Conservation (phyloP, 1,284 basidiomycete species). For the Ustilago lituana region DNA sequence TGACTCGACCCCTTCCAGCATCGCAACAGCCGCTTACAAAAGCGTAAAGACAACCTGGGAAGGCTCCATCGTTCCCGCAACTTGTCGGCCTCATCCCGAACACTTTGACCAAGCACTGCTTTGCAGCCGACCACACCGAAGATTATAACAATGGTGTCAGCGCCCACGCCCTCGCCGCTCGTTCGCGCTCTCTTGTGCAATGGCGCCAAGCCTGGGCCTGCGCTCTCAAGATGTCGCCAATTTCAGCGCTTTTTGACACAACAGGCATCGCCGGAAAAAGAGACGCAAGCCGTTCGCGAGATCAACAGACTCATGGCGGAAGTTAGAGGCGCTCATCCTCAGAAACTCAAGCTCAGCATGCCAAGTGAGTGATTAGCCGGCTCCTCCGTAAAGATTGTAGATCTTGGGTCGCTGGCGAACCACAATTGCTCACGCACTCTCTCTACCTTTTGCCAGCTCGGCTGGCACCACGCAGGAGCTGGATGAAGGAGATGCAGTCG, state of each 20-base stretch:
- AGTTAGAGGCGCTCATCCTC: conserved; percentile 37
- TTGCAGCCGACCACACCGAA: too few relatives aligned
- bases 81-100: too few relatives aligned
- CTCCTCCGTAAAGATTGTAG: too few relatives aligned
- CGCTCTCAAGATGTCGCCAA: not conserved
- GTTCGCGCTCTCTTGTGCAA: too few relatives aligned
- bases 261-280: conserved; percentile 47
- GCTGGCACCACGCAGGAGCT: conserved; percentile 43
- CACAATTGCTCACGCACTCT: too few relatives aligned
- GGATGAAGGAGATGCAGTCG: conserved; percentile 48
- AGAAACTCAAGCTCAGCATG: conserved; percentile 47
- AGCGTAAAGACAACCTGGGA: too few relatives aligned
- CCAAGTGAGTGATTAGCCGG: conserved; percentile 24
- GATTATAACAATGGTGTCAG: too few relatives aligned
- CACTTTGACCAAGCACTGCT: too few relatives aligned
- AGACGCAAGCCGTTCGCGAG: conserved; percentile 47
- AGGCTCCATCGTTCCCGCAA: too few relatives aligned
- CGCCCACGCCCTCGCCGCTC: conserved; percentile 10
- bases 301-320: conserved; percentile 50
- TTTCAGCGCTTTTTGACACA: conserved; percentile 15
- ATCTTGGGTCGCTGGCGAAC: too few relatives aligned
- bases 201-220: not conserved
- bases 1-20: too few relatives aligned
- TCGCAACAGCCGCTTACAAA: too few relatives aligned
- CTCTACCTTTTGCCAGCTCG: conserved; percentile 12